Evolutionary conservation across 2,329 filamentous ascomycete species (phyloP), one percentile per base, ranked within the genome.

Genomic region (Aspergillus awamori): DNA sequence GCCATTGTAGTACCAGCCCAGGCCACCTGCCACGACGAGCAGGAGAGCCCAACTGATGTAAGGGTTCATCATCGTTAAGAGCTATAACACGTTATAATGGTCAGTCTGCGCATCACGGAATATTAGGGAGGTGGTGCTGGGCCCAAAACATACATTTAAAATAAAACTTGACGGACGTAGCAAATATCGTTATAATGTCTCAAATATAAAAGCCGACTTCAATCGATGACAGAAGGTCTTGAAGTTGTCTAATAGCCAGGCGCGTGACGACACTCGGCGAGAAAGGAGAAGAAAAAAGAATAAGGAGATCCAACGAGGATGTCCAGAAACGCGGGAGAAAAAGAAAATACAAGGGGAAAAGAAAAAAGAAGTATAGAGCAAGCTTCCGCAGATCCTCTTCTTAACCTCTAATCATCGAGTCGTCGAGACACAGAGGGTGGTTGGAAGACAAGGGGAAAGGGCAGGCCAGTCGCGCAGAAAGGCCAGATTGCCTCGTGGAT

Each of bases 31-130:
- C 20, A 79, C 73, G 17, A 77, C 72, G 58, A 80, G 72, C 67
- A 79, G 68, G 60, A 80, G 73, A 24, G 78, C 78, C 78, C 78
- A 80, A 64, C 76, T 79, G 49, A 80, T 59, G 64, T 78, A 79
- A 4, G 77, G 76, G 62, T 79, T 79, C 77, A 79, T 80, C 43
- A 66, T 77, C 67, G 67, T 72, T 51, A 67, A 65, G 53, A 36
- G 41, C 59, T 67, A 45, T 20, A 41, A 22, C 43, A 49, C 15
- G 4, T 30, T n/a, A n/a, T 45, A 11, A 24, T 17, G 15, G 58
- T 64, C 39, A 64, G 62, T 47, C 58, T 30, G 39, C 15, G 13
- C 4, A 38, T 22, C 13, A 45, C 7, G 8, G 41, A 33, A 17
- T 30, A 28, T 24, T 39, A 5, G 26, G 30, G 38, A 36, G 22